These are phyloP conservation scores for Rutidosis leptorrhynchoides DNA, from an alignment of 129 eudicot genomes.

Conservation along the genomic window DNA sequence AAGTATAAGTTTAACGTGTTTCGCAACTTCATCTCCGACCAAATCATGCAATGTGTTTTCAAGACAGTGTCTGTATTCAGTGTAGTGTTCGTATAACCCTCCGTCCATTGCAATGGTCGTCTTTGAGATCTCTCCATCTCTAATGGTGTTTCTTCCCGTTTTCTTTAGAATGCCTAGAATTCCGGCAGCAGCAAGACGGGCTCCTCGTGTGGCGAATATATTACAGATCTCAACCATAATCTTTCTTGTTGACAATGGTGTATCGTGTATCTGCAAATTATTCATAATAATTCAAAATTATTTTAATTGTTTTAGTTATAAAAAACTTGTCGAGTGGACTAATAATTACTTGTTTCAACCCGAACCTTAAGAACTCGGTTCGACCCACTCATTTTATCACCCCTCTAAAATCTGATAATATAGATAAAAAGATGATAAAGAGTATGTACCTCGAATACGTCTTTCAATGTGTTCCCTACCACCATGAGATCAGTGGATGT, in stretches of 20 bases:
- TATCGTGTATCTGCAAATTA: conserved; percentile 42
- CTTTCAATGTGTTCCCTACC: too few species aligned
- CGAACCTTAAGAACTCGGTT: not conserved
- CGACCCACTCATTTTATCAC: not conserved
- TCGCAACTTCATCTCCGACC: conserved; percentile 48
- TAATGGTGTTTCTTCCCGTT: conserved; percentile 50
- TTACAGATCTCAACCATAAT: conserved; percentile 69
- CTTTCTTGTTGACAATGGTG: conserved; percentile 54
- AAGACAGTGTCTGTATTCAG: conserved; percentile 60
- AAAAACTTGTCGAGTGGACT: too few species aligned
- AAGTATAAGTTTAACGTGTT: conserved; percentile 45
- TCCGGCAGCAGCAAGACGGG: conserved; percentile 82
- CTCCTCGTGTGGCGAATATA: conserved; percentile 78
- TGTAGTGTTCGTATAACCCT: conserved; percentile 82
- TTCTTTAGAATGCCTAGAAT: conserved; percentile 72
- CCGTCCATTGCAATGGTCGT: conserved; percentile 91
- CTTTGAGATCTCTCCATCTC: conserved; percentile 41
- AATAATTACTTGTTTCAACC: not conserved
- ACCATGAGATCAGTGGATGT: too few species aligned
- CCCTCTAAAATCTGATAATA: too few species aligned
- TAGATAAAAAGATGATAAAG: too few species aligned
- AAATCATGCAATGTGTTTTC: conserved; percentile 65
- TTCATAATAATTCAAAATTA: too few species aligned
- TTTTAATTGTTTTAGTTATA: too few species aligned
- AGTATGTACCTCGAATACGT: too few species aligned